Evolutionary conservation across 2,329 filamentous ascomycete species (phyloP).

Genomic region (Epichloe baconii): DNA sequence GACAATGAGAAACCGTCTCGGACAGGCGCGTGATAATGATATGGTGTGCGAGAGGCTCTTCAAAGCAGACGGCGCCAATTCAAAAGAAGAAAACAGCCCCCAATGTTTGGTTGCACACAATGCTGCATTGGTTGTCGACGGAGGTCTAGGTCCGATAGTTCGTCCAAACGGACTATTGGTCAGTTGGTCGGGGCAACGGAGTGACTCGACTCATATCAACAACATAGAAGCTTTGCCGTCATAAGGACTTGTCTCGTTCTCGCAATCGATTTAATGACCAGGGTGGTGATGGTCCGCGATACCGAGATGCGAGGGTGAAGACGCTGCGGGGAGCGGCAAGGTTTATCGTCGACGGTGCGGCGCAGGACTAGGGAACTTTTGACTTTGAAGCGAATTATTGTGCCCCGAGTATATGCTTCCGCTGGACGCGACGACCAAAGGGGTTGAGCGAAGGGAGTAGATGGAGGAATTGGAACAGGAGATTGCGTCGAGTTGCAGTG

Average conservation of each 20-base stretch:
- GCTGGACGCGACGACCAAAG: background rate
- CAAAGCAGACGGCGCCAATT: slow-evolving; percentile 1
- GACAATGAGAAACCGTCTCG: background rate
- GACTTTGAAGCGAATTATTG: background rate
- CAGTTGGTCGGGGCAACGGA: background rate
- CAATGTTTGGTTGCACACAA: background rate
- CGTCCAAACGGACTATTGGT: background rate
- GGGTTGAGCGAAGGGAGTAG: background rate
- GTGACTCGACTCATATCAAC: background rate
- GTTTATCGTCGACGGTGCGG: background rate
- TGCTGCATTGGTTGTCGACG: background rate
- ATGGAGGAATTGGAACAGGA: background rate
- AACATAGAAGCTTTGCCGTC: background rate
- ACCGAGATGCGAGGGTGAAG: background rate
- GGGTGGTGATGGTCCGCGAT: background rate
- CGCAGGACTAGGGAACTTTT: background rate
- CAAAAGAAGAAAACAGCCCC: background rate
- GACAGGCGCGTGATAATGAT: background rate
- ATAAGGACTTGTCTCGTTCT: background rate
- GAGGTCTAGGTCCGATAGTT: background rate
- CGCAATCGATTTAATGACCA: background rate
- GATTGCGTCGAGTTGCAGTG: background rate
- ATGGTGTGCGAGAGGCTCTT: background rate
- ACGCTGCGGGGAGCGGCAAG: background rate
- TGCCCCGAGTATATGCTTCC: background rate